Base-by-base conservation (phyloP, 1,284 basidiomycete species). In the Sporisorium iseilematis-ciliati region DNA sequence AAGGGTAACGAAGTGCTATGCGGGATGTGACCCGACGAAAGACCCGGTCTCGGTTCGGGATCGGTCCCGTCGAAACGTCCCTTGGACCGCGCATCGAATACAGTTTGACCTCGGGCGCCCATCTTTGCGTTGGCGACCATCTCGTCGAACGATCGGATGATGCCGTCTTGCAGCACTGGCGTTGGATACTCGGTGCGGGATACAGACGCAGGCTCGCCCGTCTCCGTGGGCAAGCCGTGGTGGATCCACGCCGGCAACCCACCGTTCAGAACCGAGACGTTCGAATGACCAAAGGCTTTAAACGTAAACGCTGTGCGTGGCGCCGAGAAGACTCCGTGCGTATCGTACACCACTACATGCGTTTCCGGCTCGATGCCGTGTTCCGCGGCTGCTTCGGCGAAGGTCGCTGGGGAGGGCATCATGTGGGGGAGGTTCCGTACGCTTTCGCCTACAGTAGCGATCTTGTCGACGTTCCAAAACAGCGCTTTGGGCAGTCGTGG, bases 1-100 rank as follows among this genome's bases (percentile, higher is more conserved):
- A 97, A 98, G 2, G 96, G 93, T 18, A 98, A 88, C 0, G 93
- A 92, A 77, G 91, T 87, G 0, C 95, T 92, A 85, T 91, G 87
- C 0, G 96, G 96, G 68, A 99, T 96, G 85, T 99, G 97, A 0
- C 97, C 97, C 0, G 93, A 93, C 10, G 93, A 89, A 53, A 99
- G 88, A 8, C 91, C 92, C 1, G 93, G 89, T 20, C 96, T 90
- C 5, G 97, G 97, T 85, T 99, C 97, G 7, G 94, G 92, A 51
- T 91, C 91, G 29, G 88, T 88, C 25, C 95, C 96, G 40, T 82
- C 74, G 67, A 84, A 87, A 92, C 92, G 94, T 89, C 73, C 91
- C 92, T 87, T 87, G 11, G 94, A 88, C 54, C 96, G 90, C 26
- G 95, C 95, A 83, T 98, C 96, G 7, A 99, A 88, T 1, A 98